Conservation (phyloP, 1,284 basidiomycete genomes). For the Stygiomarasmius scandens region DNA sequence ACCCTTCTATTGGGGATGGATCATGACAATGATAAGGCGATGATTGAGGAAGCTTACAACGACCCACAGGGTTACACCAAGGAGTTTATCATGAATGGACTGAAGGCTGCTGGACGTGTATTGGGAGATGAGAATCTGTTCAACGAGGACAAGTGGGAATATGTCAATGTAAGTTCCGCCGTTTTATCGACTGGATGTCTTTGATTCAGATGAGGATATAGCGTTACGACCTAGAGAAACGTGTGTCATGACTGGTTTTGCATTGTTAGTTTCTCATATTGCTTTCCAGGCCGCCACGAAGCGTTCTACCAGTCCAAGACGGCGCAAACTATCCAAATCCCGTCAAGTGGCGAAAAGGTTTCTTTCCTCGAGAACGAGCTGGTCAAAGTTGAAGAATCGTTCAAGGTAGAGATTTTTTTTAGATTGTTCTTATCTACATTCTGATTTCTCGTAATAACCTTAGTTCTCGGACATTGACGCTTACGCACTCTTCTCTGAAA, state of each 20-base stretch:
- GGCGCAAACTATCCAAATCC: slow-evolving; percentile 62
- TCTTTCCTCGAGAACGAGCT: slow-evolving; percentile 73
- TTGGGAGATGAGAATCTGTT: slow-evolving; percentile 69
- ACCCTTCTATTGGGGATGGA: slow-evolving; percentile 86
- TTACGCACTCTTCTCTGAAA: slow-evolving; percentile 71
- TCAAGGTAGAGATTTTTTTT: slow-evolving; percentile 62
- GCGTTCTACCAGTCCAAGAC: slow-evolving; percentile 80
- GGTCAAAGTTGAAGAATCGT: slow-evolving; percentile 85
- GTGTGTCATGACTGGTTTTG: slow-evolving; percentile 46
- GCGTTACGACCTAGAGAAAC: slow-evolving; percentile 69
- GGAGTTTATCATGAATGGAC: slow-evolving; percentile 90
- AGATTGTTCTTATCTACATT: background rate
- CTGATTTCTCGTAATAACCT: no score
- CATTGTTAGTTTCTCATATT: slow-evolving; percentile 3
- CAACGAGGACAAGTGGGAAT: slow-evolving; percentile 77
- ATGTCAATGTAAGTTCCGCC: slow-evolving; percentile 50
- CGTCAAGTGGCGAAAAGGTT: slow-evolving; percentile 44
- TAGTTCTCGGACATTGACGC: slow-evolving; percentile 85
- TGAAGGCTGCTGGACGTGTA: slow-evolving; percentile 63
- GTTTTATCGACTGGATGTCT: background rate
- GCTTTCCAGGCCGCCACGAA: slow-evolving; percentile 76
- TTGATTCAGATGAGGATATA: slow-evolving; percentile 31
- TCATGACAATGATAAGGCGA: slow-evolving; percentile 68
- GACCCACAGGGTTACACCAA: slow-evolving; percentile 79
- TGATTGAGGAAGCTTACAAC: slow-evolving; percentile 84